phyloP scores from a whole-genome alignment of 345 rosid species.

The Bruguiera gymnorhiza region DNA sequence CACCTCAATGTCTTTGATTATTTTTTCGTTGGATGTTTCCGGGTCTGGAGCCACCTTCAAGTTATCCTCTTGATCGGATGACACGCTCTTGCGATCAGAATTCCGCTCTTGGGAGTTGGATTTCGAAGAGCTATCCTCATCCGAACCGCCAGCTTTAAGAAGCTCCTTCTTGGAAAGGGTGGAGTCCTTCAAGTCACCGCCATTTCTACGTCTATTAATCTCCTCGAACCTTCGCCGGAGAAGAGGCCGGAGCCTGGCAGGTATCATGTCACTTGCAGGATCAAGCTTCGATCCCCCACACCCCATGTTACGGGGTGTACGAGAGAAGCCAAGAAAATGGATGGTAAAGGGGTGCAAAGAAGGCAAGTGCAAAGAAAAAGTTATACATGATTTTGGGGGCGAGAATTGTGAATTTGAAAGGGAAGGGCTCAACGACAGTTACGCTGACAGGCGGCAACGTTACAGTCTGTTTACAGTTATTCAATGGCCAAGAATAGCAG shows the following conservation, averaged over 20 bases:
- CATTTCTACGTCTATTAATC: slow-evolving; percentile 3
- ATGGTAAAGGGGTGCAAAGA: too few relatives aligned
- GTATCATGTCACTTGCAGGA: not conserved
- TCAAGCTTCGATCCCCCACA: slow-evolving; percentile 25
- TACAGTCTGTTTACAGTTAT: not conserved
- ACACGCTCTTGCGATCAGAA: slow-evolving; percentile 8
- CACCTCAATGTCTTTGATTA: not conserved
- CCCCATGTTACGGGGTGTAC: slow-evolving; percentile 18
- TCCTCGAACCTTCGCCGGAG: slow-evolving; percentile 20
- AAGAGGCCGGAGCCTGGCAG: slow-evolving; percentile 21
- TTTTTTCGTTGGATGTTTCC: not conserved
- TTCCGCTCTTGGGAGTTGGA: not conserved
- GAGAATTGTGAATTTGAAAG: slow-evolving; percentile 4
- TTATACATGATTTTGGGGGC: not conserved
- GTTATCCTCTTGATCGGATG: slow-evolving; percentile 17
- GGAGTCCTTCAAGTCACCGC: not conserved
- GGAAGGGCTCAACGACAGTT: not conserved
- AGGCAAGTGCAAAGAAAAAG: not conserved
- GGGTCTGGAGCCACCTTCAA: slow-evolving; percentile 7
- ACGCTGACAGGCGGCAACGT: not conserved
- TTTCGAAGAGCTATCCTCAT: slow-evolving; percentile 1
- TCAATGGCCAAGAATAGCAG: too few relatives aligned
- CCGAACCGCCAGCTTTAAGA: slow-evolving; percentile 18
- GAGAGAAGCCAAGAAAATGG: not conserved
- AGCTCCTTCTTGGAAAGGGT: slow-evolving; percentile 22